Conservation (phyloP, 768 basidiomycete species). For the Termitomyces sp. region DNA sequence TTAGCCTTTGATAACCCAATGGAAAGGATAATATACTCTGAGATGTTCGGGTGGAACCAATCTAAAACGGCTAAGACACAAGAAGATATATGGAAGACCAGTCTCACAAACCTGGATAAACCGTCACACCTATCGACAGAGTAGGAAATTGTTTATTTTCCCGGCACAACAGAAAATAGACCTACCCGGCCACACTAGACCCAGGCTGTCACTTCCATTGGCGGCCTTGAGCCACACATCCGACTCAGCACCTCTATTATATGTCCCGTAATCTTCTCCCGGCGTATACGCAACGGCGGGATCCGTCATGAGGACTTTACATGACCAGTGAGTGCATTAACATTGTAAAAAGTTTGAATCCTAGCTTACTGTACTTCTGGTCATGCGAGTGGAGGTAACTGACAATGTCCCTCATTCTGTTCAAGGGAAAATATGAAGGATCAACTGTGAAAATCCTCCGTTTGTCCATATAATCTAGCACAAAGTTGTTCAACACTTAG, state of each 20-base stretch:
- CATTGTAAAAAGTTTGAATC: neutral
- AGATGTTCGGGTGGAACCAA: conserved; percentile 56
- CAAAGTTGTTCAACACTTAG: neutral
- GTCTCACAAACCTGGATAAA: conserved; percentile 42
- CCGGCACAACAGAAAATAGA: conserved; percentile 5
- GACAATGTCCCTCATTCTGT: conserved; percentile 63
- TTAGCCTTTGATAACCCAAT: neutral
- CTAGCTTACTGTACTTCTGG: conserved; percentile 50
- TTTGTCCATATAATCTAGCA: conserved; percentile 62
- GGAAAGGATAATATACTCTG: conserved; percentile 30
- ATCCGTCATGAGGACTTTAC: conserved; percentile 67
- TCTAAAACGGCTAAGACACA: conserved; percentile 26
- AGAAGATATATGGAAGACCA: neutral
- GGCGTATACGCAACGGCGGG: conserved; percentile 60
- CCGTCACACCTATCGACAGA: conserved; percentile 41
- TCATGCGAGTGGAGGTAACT: conserved; percentile 54
- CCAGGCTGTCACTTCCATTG: conserved; percentile 54
- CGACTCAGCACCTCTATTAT: conserved; percentile 44
- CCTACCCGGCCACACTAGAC: conserved; percentile 62
- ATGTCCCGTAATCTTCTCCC: conserved; percentile 45
- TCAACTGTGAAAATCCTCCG: conserved; percentile 70
- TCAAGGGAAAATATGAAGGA: conserved; percentile 61
- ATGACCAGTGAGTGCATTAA: neutral
- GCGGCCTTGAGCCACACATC: conserved; percentile 62
- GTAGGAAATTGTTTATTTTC: neutral